These are phyloP conservation scores for Sporothrix dimorphospora DNA, from an alignment of 2,329 filamentous ascomycete genomes.

Conservation along the genomic window DNA sequence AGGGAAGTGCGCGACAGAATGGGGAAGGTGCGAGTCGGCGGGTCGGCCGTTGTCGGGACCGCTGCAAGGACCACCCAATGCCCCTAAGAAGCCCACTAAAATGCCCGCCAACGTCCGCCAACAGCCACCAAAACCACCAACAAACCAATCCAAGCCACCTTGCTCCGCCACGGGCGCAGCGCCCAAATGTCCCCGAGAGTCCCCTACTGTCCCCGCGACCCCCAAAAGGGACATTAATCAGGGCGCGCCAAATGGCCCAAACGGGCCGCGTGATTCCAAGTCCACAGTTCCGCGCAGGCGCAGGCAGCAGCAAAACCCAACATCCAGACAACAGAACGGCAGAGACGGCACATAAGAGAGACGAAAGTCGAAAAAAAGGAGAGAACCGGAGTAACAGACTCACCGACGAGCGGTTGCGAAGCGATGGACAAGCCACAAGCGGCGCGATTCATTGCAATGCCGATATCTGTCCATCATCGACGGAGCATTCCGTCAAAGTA, in stretches of 20 bases:
- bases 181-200: not conserved
- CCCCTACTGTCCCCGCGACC: not conserved
- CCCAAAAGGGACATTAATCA: not conserved
- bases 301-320: not conserved
- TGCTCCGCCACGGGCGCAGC: constrained; percentile 18
- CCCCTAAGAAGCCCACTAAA: not conserved
- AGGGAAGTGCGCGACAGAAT: not conserved
- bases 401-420: not conserved
- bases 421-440: too few species aligned
- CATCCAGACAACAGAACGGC: not conserved
- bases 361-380: not conserved
- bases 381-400: not conserved
- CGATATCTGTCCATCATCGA: too few species aligned
- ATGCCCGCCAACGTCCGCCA: not conserved
- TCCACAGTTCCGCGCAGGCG: not conserved
- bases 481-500: too few species aligned
- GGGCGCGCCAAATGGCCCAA: not conserved
- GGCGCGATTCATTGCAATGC: too few species aligned
- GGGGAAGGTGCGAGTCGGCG: not conserved
- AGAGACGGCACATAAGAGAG: constrained; percentile 5
- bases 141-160: constrained; percentile 3
- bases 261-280: not conserved
- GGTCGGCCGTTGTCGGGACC: constrained; percentile 5
- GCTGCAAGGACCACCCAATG: not conserved
- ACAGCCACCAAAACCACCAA: not conserved